Base-by-base conservation (phyloP, 768 basidiomycete genomes). In the Mrakia blollopis region DNA sequence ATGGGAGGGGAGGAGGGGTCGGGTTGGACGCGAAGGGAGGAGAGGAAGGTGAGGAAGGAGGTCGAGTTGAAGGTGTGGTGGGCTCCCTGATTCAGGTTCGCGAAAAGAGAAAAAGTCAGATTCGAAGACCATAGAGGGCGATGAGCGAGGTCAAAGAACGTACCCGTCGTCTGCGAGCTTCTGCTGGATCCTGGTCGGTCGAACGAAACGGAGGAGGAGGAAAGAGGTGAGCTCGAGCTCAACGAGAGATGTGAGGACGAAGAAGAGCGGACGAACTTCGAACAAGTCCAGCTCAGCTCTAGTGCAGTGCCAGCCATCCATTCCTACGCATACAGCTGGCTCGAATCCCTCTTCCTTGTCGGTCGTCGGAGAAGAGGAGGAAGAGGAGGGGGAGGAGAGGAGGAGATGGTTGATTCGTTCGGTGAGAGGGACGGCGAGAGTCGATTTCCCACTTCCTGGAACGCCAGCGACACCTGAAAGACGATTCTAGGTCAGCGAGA, bases 231-330 rank as follows among this genome's bases (percentile, higher is more conserved):
- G 39, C 1, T 52, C 39, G 32, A n/a, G 47, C 18, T 7, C 47
- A 50, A 50, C 18, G n/a, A 39, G 30, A 60, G 65, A 25, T 65
- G 37, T n/a, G 25, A 47, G 52, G n/a, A 79, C 80, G 16, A 50
- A 35, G 28, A 30, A 7, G 30, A n/a, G n/a, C n/a, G 57, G 1
- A 65, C 80, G 30, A 25, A 81, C 81, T 21, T 89, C 88, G 81
- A 94, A 87, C 30, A 84, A 81, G 80, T 92, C 92, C 37, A 98
- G 88, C 79, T 92, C 89, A 6, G 88, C 87, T 32, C 93, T 88
- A 25, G 91, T 88, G 77, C 91, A 86, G 82, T 98, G 95, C 93
- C 94, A 98, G 16, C 96, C 95, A 81, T 98, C 95, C 54, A 94
- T 85, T 10, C 91, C 89, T 14, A 97, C 88, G 61, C 93, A 87